These are phyloP conservation scores for Bipolaris cookei DNA, from an alignment of 2,329 filamentous ascomycete species.

Conservation along the genomic window DNA sequence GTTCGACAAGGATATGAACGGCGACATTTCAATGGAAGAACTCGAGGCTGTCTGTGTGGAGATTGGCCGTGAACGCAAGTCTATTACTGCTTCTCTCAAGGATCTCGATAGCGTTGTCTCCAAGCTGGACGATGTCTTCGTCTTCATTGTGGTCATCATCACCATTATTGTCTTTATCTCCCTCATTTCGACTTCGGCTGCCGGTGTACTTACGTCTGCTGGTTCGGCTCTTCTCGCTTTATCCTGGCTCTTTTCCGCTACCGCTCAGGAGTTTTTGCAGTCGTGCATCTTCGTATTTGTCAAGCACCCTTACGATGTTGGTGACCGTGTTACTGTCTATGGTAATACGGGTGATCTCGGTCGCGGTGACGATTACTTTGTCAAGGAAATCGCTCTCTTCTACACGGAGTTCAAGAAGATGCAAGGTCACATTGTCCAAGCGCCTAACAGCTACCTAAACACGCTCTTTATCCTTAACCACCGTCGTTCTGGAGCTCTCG, in stretches of 20 bases:
- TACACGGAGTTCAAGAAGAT: conserved; percentile 99
- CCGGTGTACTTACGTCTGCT: conserved; percentile 85
- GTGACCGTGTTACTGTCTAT: conserved; percentile 89
- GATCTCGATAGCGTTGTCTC: conserved; percentile 92
- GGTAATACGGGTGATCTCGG: conserved; percentile 82
- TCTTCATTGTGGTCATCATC: conserved; percentile 83
- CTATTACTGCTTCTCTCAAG: conserved; percentile 91
- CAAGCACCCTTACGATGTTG: conserved; percentile 96
- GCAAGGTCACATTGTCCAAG: conserved; percentile 94
- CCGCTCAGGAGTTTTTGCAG: conserved; percentile 92
- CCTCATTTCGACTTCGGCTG: conserved; percentile 87
- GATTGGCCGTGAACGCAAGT: conserved; percentile 91
- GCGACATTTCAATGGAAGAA: conserved; percentile 94
- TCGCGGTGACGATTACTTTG: conserved; percentile 91
- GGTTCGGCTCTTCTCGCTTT: conserved; percentile 87
- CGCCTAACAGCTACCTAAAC: conserved; percentile 92
- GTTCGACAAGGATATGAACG: conserved; percentile 96
- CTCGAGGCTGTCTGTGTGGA: conserved; percentile 92
- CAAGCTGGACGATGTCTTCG: conserved; percentile 86
- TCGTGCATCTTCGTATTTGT: conserved; percentile 95
- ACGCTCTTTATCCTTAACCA: conserved; percentile 94
- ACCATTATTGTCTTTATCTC: conserved; percentile 86
- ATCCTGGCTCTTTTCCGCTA: conserved; percentile 90
- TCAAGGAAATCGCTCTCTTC: conserved; percentile 89
- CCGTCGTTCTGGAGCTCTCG: conserved; percentile 83